Base-by-base conservation (phyloP, 306 rosid species). In the Vigna mungo region DNA sequence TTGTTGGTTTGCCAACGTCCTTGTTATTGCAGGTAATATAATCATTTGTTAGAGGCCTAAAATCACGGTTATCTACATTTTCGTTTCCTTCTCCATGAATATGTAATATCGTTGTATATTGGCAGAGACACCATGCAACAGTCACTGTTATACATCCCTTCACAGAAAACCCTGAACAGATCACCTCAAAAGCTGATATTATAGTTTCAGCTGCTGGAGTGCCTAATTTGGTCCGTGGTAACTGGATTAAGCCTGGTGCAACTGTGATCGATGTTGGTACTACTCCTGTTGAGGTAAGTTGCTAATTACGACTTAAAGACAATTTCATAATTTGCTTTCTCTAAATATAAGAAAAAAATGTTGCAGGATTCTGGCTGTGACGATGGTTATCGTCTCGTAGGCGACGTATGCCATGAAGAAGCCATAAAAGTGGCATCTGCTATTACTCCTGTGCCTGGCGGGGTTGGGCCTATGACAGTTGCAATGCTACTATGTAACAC, bases 181-280 rank as follows among this genome's bases (percentile, higher is more conserved):
- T 92, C 77, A 82, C 95, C 43, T 76, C 90, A 59, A 86, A 89
- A 77, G 98, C 96, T 72, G 98, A 94, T 83, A 94, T 94, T 81
- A 76, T 90, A 81, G 76, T 94, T 67, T 78, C 97, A 51, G 98
- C 97, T 49, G 96, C 93, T 10, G 98, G 98, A 77, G 93, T 92
- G 74, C 96, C 98, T 16, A 90, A 92, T 60, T 83, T 94, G 80
- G 92, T 94, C 81, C 92, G 97, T 34, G 93, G 95, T 18, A 86
- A 84, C 85, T 94, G 98, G 98, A 86, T 94, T 72, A 94, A 94
- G 82, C 89, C 90, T 1, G 96, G 97, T 44, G 97, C 97, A 59
- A 78, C 84, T 72, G 95, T 94, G 67, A 83, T 92, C 7, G 97
- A 94, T 30, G 93, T 92, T 71, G 98, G 97, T 30, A 94, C 93